Percentiles rank a stretch among this genome's conserved stretches.
phyloP scores from a whole-genome alignment of 108 stramenopile genomes.

The Cyclostephanos invisitatus region DNA sequence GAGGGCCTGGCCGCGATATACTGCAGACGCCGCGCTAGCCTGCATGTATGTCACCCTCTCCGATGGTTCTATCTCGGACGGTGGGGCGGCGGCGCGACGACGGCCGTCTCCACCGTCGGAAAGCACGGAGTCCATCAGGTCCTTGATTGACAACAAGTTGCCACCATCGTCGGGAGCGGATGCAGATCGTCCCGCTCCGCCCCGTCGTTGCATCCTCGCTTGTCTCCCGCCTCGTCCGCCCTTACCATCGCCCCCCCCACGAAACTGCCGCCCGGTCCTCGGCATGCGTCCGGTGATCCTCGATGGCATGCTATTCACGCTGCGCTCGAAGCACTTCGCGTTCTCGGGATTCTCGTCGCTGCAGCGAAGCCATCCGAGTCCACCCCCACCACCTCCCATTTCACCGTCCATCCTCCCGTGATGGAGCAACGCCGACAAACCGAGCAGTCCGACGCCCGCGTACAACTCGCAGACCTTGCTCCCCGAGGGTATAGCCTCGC shows the following conservation, averaged over 20 bases:
- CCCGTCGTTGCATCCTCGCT: conserved; percentile 4
- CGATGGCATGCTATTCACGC: conserved; percentile 55
- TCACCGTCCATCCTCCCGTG: conserved; percentile 49
- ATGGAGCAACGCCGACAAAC: conserved; percentile 79
- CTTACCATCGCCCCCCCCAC: conserved; percentile 28
- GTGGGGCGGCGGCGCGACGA: conserved; percentile 2
- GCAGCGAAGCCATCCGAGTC: conserved; percentile 81
- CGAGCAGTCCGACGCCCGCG: conserved; percentile 93
- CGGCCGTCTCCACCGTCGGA: conserved; percentile 21
- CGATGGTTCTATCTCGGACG: conserved; percentile 21
- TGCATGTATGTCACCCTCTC: conserved; percentile 64
- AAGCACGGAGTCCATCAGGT: conserved; percentile 40
- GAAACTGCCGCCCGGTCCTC: conserved; percentile 18
- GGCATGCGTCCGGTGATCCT: conserved; percentile 41
- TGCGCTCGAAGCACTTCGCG: conserved; percentile 74
- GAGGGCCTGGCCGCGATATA: conserved; percentile 80
- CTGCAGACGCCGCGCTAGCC: conserved; percentile 77
- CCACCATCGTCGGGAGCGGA: conserved; percentile 7
- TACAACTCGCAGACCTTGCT: conserved; percentile 91
- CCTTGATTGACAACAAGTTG: conserved; percentile 32
- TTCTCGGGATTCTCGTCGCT: conserved; percentile 95
- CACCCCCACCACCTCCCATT: conserved; percentile 8
- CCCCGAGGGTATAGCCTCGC: conserved; percentile 62
- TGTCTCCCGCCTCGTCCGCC: conserved; percentile 37
- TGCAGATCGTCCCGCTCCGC: neutral